Base-by-base conservation (phyloP, 129 eudicot genomes). In the Apium graveolens region DNA sequence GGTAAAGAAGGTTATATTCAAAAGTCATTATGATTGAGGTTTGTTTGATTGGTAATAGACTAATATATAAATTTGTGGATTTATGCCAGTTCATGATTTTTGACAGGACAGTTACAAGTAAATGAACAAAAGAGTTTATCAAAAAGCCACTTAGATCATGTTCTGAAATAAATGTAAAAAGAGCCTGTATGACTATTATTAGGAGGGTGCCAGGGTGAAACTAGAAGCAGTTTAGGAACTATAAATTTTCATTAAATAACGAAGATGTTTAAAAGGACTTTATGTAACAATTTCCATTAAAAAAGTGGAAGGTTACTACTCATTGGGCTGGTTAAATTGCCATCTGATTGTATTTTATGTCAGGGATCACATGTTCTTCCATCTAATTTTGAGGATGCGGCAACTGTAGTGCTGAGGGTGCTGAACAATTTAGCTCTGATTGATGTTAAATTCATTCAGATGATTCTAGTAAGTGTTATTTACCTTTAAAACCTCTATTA, bases 381-480 rank as follows among this genome's bases (percentile, higher is more conserved):
- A 32, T 85, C 96, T 70, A 91, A 95, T 82, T 95, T 95, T 79
- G 98, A 91, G 85, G 96, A 91, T 85, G 96, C 92, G 69, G 98
- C 98, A 37, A 91, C 93, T 65, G 96, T 96, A 84, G 97, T 95
- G 77, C 86, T 95, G 86, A 95, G 86, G 88, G 98, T 95, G 76
- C 87, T 95, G 92, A 95, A 95, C 89, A 95, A 95, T 88, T 79
- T 95, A 83, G 97, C 98, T 60, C 81, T 91, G 38, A 86, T 88
- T 26, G 97, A 95, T 84, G 78, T 95, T 48, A 80, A 82, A 79
- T 95, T 95, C 85, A 84, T 95, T 81, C 98, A 95, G 80, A 84
- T 80, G 86, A 95, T 91, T 93, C 96, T 95, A 43, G 97, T 95
- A 88, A 91, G 90, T 31, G 79, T 49, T 11, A 5, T 66, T 27